phyloP scores from a whole-genome alignment of 805 yeast species.

The Metschnikowia vanudenii region DNA sequence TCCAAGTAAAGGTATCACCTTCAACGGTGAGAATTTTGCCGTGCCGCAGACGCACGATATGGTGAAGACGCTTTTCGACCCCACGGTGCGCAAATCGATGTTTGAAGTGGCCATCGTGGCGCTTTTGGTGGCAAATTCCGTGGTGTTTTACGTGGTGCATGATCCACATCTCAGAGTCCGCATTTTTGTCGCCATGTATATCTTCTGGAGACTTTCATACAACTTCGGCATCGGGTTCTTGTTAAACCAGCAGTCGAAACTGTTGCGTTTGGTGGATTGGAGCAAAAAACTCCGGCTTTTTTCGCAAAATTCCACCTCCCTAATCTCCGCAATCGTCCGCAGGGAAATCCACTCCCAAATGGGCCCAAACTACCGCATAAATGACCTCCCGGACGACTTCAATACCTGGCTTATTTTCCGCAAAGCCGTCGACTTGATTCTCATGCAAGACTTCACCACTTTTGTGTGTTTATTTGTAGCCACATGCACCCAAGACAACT shows the following conservation, averaged over 20 bases:
- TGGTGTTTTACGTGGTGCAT: conserved; percentile 30
- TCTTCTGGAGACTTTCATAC: conserved; percentile 74
- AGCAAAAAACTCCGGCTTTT: conserved; percentile 49
- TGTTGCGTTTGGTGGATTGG: conserved; percentile 52
- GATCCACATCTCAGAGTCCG: conserved; percentile 26
- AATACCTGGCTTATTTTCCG: conserved; percentile 82
- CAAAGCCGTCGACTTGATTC: conserved; percentile 73
- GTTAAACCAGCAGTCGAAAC: conserved; percentile 63
- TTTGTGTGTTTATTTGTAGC: conserved; percentile 64
- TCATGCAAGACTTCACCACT: conserved; percentile 81
- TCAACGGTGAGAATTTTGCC: conserved; percentile 42
- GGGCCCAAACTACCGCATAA: conserved; percentile 33
- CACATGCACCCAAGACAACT: conserved; percentile 38
- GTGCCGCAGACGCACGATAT: conserved; percentile 76
- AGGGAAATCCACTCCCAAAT: conserved; percentile 39
- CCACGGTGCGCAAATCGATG: conserved; percentile 64
- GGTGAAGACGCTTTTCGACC: conserved; percentile 80
- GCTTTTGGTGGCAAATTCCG: conserved; percentile 29
- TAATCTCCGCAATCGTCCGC: conserved; percentile 38
- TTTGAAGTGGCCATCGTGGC: conserved; percentile 61
- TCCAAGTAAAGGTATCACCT: conserved; percentile 40
- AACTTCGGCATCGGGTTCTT: conserved; percentile 78
- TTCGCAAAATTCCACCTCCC: conserved; percentile 26
- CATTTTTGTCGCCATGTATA: conserved; percentile 53
- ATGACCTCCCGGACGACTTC: conserved; percentile 60